These are phyloP conservation scores for Cystofilobasidium ferigula DNA, from an alignment of 768 basidiomycete genomes.

Conservation along the genomic window DNA sequence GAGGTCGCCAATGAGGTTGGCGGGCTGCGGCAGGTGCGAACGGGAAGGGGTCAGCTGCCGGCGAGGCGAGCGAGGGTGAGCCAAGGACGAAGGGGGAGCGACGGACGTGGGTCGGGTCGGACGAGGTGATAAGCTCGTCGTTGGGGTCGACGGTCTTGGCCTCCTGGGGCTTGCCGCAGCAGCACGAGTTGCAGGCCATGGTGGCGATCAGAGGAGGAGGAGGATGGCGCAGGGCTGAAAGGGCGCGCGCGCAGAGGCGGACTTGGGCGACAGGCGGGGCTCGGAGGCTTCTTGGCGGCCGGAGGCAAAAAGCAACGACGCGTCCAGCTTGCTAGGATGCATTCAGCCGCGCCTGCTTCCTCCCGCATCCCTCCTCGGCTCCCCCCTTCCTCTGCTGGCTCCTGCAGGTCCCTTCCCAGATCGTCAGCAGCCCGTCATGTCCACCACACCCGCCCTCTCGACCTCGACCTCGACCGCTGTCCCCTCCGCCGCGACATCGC, in stretches of 20 bases:
- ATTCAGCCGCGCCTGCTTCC: no score
- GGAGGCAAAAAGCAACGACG: no score
- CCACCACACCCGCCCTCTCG: not conserved
- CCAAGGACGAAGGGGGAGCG: not conserved
- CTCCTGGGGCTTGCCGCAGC: not conserved
- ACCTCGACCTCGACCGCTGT: not conserved
- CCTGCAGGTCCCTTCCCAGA: not conserved
- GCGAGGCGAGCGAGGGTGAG: not conserved
- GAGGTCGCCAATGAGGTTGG: conserved; percentile 79
- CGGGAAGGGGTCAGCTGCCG: not conserved
- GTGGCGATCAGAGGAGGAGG: not conserved
- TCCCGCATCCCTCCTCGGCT: no score
- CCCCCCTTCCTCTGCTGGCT: no score
- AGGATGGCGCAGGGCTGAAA: not conserved
- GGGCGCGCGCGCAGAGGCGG: no score
- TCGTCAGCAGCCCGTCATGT: not conserved
- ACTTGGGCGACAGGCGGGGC: no score
- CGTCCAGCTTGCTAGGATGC: no score
- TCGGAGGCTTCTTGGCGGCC: no score
- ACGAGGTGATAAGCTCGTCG: conserved; percentile 51
- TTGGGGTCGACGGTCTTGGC: not conserved
- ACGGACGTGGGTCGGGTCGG: conserved; percentile 50
- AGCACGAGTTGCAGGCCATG: conserved; percentile 2
- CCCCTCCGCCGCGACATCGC: not conserved
- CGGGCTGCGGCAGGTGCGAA: conserved; percentile 43